phyloP scores from a whole-genome alignment of 768 basidiomycete species.

The Tricholoma sp. region DNA sequence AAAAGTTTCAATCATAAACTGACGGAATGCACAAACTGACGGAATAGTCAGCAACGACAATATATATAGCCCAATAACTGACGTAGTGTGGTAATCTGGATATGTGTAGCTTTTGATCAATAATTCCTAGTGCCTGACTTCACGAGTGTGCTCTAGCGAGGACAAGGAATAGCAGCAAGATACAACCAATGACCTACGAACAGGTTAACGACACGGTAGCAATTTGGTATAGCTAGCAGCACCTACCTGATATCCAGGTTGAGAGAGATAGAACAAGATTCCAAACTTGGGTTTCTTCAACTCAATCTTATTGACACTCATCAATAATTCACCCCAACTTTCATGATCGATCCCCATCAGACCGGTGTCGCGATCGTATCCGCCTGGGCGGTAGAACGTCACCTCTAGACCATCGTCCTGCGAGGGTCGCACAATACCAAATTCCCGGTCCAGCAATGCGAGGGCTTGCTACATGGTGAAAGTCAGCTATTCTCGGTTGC shows the following conservation, averaged over 20 bases:
- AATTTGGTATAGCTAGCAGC: not conserved
- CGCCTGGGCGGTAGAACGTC: conserved; percentile 2
- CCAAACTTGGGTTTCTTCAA: not conserved
- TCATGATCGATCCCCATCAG: conserved; percentile 1
- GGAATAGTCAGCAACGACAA: too few species aligned
- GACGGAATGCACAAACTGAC: too few species aligned
- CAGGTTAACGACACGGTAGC: not conserved
- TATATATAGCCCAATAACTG: too few species aligned
- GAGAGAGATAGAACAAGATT: not conserved
- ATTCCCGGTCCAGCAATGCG: not conserved
- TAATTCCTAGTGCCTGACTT: too few species aligned
- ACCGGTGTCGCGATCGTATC: not conserved
- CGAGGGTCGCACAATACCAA: not conserved
- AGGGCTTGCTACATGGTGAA: not conserved
- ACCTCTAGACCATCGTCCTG: not conserved
- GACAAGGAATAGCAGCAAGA: not conserved
- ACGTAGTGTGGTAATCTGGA: too few species aligned
- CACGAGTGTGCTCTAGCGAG: too few species aligned
- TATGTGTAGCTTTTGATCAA: too few species aligned
- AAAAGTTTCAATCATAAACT: too few species aligned
- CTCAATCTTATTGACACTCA: not conserved
- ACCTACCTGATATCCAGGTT: not conserved
- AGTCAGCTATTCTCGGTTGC: not conserved
- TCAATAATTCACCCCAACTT: not conserved
- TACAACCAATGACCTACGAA: not conserved